A percentile compares a stretch with the other conserved stretches of the same genome.
Conservation (phyloP, 306 rosid species). For the Fragaria ananassa region DNA sequence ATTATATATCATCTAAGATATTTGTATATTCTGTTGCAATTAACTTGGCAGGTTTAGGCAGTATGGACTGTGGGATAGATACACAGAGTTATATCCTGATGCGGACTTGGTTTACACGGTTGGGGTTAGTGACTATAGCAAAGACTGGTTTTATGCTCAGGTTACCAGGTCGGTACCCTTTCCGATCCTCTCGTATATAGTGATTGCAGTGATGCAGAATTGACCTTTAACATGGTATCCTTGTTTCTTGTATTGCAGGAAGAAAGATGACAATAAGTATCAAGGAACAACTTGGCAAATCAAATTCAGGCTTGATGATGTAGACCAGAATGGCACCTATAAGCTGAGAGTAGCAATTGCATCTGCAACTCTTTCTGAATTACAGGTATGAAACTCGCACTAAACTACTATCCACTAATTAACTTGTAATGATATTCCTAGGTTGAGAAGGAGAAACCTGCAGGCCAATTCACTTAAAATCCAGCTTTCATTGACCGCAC, state of each 20-base stretch:
- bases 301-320: constrained; percentile 55
- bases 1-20: neutral
- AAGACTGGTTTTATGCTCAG: constrained; percentile 57
- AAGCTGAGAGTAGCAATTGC: constrained; percentile 79
- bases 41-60: constrained; percentile 41
- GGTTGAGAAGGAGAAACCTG: neutral
- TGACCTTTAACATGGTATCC: neutral
- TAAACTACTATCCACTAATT: neutral
- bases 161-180: constrained; percentile 36
- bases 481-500: too few relatives aligned
- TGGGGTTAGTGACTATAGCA: constrained; percentile 41
- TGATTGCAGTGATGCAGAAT: neutral
- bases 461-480: neutral
- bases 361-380: constrained; percentile 68
- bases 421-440: neutral
- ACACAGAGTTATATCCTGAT: constrained; percentile 39
- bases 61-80: constrained; percentile 56
- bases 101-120: constrained; percentile 42
- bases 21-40: neutral
- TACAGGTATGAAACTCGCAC: constrained; percentile 47
- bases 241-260: constrained; percentile 32
- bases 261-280: constrained; percentile 54
- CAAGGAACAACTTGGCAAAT: constrained; percentile 98
- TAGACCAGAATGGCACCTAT: constrained; percentile 42
- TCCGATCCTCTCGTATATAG: neutral